A percentile compares a stretch with the other conserved stretches of the same genome.
Conservation (phyloP, 768 basidiomycete species). For the Pleurotus giganteus region DNA sequence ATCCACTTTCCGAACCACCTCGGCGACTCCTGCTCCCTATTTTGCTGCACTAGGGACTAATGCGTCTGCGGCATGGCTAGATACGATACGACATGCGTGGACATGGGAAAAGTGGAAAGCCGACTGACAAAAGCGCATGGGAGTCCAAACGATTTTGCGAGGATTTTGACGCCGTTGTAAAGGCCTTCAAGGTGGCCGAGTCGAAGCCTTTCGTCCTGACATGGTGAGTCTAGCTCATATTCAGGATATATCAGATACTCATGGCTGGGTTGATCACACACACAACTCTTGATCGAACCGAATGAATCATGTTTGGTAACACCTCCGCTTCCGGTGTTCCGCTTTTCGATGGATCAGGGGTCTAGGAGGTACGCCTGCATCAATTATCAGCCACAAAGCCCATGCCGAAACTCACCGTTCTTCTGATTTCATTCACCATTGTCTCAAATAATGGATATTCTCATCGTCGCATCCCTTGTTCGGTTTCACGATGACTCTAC, state of each 20-base stretch:
- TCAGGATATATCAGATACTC: conserved; percentile 1
- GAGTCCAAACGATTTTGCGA: conserved; percentile 14
- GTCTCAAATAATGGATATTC: too few relatives aligned
- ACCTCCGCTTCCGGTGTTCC: too few relatives aligned
- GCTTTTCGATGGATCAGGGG: conserved; percentile 20
- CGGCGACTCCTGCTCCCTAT: too few relatives aligned
- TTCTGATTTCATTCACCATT: too few relatives aligned
- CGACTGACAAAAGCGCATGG: conserved; percentile 9
- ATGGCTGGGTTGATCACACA: neutral
- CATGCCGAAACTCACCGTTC: too few relatives aligned
- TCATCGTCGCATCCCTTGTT: neutral
- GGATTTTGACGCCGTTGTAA: conserved; percentile 19
- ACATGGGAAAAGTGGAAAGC: conserved; percentile 16
- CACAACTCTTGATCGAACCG: neutral
- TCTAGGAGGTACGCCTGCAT: conserved; percentile 21
- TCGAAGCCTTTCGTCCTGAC: conserved; percentile 28
- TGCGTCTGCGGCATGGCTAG: too few relatives aligned
- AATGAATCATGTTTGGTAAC: neutral
- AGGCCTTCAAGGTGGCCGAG: conserved; percentile 27
- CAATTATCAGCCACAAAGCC: neutral
- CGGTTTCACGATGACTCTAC: neutral
- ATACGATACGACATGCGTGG: conserved; percentile 17
- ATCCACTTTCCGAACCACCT: too few relatives aligned
- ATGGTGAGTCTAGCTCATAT: conserved; percentile 27
- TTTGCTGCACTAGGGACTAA: too few relatives aligned